Evolutionary conservation across 163 green algal species (phyloP).

Genomic region (Smithsoniella earleae): DNA sequence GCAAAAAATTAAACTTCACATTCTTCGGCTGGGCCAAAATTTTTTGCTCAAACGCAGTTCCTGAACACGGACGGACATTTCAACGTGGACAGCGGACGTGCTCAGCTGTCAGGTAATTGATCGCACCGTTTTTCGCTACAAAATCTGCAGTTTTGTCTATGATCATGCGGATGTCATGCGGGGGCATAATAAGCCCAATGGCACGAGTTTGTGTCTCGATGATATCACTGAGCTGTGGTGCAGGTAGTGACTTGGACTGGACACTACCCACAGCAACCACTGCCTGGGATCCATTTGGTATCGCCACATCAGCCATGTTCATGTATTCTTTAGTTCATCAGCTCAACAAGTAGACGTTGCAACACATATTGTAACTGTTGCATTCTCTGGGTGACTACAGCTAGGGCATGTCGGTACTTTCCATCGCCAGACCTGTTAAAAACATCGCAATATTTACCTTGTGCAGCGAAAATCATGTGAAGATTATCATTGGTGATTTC

Average conservation of each 20-base stretch:
- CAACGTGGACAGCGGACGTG: not conserved
- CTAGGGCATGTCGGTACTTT: too few relatives aligned
- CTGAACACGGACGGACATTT: too few relatives aligned
- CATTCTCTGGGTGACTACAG: too few relatives aligned
- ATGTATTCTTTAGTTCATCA: too few relatives aligned
- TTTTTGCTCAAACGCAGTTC: constrained; percentile 81
- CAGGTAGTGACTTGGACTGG: not conserved
- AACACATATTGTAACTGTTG: too few relatives aligned
- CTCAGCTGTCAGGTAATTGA: not conserved
- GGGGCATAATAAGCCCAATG: constrained; percentile 83
- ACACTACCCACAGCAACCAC: constrained; percentile 1
- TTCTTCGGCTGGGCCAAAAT: constrained; percentile 85
- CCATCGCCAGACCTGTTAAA: too few relatives aligned
- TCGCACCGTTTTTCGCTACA: constrained; percentile 84
- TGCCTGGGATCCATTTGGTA: not conserved
- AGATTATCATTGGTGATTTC: too few relatives aligned
- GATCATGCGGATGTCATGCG: constrained; percentile 84
- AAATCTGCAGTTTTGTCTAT: constrained; percentile 90
- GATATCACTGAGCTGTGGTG: constrained; percentile 21
- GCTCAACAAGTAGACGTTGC: too few relatives aligned
- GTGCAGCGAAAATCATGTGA: too few relatives aligned
- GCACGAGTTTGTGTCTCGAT: constrained; percentile 71
- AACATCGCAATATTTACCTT: too few relatives aligned
- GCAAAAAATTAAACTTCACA: constrained; percentile 94
- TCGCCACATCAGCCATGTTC: not conserved